Conservation (phyloP, 148 eudicot species). For the Limonium bicolor region DNA sequence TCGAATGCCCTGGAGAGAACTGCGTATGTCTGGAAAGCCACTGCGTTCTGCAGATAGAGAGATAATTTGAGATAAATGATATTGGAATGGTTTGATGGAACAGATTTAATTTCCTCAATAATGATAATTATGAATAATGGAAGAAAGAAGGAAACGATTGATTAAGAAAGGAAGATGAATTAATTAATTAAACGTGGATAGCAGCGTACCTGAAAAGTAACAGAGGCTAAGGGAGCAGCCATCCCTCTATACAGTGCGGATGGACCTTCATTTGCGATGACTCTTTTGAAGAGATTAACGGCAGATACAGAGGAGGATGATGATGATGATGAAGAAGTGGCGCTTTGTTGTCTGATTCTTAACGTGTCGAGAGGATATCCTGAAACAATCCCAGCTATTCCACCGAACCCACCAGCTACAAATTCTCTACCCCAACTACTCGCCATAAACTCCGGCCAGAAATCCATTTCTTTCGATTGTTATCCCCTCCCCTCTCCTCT, state of each 20-base stretch:
- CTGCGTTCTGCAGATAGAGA: constrained; percentile 98
- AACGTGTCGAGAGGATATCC: constrained; percentile 86
- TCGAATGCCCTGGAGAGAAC: constrained; percentile 59
- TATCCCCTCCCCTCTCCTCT: background rate
- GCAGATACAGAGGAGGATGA: constrained; percentile 41
- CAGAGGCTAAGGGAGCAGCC: constrained; percentile 85
- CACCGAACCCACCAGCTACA: constrained; percentile 89
- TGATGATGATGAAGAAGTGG: no score
- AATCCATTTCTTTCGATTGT: no score
- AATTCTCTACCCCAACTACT: constrained; percentile 88
- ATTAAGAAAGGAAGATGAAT: background rate
- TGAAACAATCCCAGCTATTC: constrained; percentile 66
- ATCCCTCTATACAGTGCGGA: constrained; percentile 67
- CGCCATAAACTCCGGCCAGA: constrained; percentile 92
- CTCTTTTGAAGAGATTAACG: constrained; percentile 29
- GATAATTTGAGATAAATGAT: no score
- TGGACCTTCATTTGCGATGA: constrained; percentile 43
- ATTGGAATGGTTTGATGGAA: no score
- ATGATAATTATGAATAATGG: no score
- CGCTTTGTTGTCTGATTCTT: constrained; percentile 55
- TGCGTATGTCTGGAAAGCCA: constrained; percentile 83
- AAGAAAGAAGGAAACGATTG: background rate
- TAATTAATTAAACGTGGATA: background rate
- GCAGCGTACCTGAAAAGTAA: constrained; percentile 63
- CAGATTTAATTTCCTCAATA: no score